Evolutionary conservation across 2,329 filamentous ascomycete genomes (phyloP).

Genomic region (Mariannaea elegans): DNA sequence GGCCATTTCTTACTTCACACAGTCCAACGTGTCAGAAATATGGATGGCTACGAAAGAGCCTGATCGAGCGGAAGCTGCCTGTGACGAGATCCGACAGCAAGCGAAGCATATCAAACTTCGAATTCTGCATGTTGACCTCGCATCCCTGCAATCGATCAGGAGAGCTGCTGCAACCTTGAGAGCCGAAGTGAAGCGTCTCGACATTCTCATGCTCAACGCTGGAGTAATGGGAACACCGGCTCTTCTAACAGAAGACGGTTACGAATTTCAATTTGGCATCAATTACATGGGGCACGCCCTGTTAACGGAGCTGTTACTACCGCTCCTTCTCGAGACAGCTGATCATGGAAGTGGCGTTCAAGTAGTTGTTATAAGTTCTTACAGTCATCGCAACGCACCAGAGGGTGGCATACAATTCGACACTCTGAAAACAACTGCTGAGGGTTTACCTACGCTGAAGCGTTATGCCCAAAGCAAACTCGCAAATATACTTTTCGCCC

Average conservation of each 20-base stretch:
- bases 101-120: not conserved
- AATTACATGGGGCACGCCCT: slow-evolving; percentile 43
- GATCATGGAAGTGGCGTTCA: not conserved
- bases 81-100: not conserved
- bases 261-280: slow-evolving; percentile 44
- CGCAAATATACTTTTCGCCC: slow-evolving; percentile 7
- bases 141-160: slow-evolving; percentile 25
- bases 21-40: slow-evolving; percentile 1
- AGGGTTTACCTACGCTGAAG: not conserved
- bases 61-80: not conserved
- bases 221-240: slow-evolving; percentile 40
- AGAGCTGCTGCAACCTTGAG: slow-evolving; percentile 22
- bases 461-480: slow-evolving; percentile 22
- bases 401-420: slow-evolving; percentile 13
- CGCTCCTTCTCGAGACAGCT: slow-evolving; percentile 1
- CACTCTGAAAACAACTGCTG: slow-evolving; percentile 1
- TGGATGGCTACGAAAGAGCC: not conserved
- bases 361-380: slow-evolving; percentile 7
- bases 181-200: slow-evolving; percentile 33
- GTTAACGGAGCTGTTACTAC: slow-evolving; percentile 34
- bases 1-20: not conserved
- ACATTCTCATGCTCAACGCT: slow-evolving; percentile 44
- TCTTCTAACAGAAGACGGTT: slow-evolving; percentile 39
- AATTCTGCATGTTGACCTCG: slow-evolving; percentile 13
- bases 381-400: not conserved